Percentiles rank a stretch among this genome's conserved stretches.
Conservation (phyloP, 139 green algal species). For the Chlorella sorokiniana region DNA sequence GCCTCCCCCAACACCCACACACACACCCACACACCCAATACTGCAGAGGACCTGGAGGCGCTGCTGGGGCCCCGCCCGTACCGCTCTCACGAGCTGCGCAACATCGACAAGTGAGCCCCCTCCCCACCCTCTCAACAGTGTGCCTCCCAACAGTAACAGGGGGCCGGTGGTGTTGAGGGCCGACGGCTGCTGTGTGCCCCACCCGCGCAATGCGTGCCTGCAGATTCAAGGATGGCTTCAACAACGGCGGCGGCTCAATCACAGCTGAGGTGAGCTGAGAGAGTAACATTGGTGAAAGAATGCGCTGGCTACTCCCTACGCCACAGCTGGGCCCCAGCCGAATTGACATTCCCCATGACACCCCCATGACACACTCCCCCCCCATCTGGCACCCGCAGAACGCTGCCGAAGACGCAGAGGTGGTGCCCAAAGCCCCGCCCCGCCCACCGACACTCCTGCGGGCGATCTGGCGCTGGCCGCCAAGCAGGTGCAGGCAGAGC, state of each 20-base stretch:
- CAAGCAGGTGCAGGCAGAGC: constrained; percentile 3
- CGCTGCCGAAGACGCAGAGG: not conserved
- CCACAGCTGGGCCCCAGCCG: too few relatives aligned
- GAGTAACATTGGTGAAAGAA: too few relatives aligned
- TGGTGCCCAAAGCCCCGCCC: not conserved
- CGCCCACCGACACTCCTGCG: constrained; percentile 29
- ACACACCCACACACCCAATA: not conserved
- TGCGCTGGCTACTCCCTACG: too few relatives aligned
- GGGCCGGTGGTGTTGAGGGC: too few relatives aligned
- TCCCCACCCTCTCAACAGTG: too few relatives aligned
- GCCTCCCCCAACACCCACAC: not conserved
- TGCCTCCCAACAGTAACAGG: too few relatives aligned
- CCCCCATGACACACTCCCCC: not conserved
- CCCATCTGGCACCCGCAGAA: not conserved
- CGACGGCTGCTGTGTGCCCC: not conserved
- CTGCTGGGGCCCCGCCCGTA: constrained; percentile 95
- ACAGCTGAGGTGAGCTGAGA: not conserved
- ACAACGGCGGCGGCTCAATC: not conserved
- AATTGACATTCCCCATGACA: not conserved
- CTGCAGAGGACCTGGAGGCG: constrained; percentile 83
- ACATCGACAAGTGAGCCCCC: constrained; percentile 96
- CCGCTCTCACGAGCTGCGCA: constrained; percentile 80
- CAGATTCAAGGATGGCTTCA: constrained; percentile 19
- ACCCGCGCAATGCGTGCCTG: not conserved
- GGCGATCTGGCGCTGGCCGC: constrained; percentile 26